phyloP scores from a whole-genome alignment of 1,284 basidiomycete genomes.

The Veloboletus limbatus region DNA sequence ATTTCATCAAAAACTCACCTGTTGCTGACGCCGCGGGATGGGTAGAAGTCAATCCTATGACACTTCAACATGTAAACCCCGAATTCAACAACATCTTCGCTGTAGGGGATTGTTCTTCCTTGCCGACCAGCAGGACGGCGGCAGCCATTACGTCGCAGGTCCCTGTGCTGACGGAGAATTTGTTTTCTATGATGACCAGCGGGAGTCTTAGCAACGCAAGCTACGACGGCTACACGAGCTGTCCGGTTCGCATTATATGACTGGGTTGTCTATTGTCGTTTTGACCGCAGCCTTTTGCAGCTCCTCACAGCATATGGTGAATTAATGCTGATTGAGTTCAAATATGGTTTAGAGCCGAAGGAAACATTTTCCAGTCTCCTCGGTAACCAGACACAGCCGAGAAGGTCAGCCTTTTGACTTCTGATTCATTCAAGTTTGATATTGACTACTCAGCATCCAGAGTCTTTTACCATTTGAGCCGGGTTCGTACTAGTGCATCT shows the following conservation, averaged over 20 bases:
- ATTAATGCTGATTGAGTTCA: constrained; percentile 88
- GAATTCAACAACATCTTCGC: constrained; percentile 84
- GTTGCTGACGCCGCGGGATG: constrained; percentile 82
- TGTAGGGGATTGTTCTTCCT: constrained; percentile 85
- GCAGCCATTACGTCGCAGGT: constrained; percentile 92
- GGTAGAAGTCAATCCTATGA: constrained; percentile 82
- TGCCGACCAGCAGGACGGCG: constrained; percentile 95
- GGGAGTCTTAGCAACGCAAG: constrained; percentile 64
- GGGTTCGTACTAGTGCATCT: constrained; percentile 43
- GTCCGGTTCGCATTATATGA: constrained; percentile 56
- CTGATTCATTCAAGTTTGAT: constrained; percentile 1
- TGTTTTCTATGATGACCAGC: constrained; percentile 71
- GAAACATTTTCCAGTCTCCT: constrained; percentile 76
- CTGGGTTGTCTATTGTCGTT: not conserved
- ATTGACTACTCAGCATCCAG: constrained; percentile 34
- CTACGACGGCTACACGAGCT: constrained; percentile 86
- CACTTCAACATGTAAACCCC: constrained; percentile 80
- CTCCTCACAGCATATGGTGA: constrained; percentile 82
- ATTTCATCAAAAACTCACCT: constrained; percentile 78
- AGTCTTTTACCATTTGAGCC: constrained; percentile 90
- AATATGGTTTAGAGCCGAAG: constrained; percentile 82
- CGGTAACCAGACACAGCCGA: constrained; percentile 69
- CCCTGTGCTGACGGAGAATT: constrained; percentile 91
- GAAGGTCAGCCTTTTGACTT: constrained; percentile 43
- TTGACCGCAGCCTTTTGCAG: constrained; percentile 41